Base-by-base conservation (phyloP, 202 grass and related monocot species). In the Hordeum pubiflorum region DNA sequence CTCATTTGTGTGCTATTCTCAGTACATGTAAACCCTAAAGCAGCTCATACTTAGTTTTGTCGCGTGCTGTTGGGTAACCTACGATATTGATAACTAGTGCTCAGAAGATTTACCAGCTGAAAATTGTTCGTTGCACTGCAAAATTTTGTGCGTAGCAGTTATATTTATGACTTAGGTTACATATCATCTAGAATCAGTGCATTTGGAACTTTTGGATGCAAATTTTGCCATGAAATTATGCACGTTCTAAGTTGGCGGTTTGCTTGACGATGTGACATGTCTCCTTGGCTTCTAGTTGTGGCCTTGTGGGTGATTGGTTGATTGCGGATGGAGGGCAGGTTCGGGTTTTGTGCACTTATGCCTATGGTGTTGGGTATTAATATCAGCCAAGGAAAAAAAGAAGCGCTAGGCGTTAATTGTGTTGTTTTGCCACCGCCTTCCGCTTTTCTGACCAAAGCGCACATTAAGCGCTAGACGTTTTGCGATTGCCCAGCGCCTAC, bases 1-100 rank as follows among this genome's bases (percentile, higher is more conserved):
- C 2, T 63, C 61, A 4, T 27, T 13, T 20, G 14, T 23, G 27
- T 69, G 32, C 33, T 41, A 59, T 50, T 79, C 7, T 83, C 54
- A 54, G 5, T 6, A 54, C 56, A 48, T 10, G 24, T 39, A 48
- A 62, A 64, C 56, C 21, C 7, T 73, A 76, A 43, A 85, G 52
- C 50, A 46, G 39, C 9, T 70, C 44, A 61, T 81, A 58, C 37
- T 77, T 83, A 48, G 6, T 36, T 78, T 77, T 32, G 1, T 9
- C 6, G 9, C 2, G 8, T 26, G 5, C 39, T 69, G 38, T 74
- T 73, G 48, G 46, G 60, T 81, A 66, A 38, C 62, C 20, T 83
- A 29, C 83, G 75, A 74, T 56, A 58, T 81, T 32, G 54, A 60
- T 48, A 48, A 18, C 29, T 14, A 78, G 77, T 69, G n/a, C 31